Evolutionary conservation across 148 eudicot species (phyloP), one percentile per base, ranked within the genome.

Genomic region (Agrostemma githago): DNA sequence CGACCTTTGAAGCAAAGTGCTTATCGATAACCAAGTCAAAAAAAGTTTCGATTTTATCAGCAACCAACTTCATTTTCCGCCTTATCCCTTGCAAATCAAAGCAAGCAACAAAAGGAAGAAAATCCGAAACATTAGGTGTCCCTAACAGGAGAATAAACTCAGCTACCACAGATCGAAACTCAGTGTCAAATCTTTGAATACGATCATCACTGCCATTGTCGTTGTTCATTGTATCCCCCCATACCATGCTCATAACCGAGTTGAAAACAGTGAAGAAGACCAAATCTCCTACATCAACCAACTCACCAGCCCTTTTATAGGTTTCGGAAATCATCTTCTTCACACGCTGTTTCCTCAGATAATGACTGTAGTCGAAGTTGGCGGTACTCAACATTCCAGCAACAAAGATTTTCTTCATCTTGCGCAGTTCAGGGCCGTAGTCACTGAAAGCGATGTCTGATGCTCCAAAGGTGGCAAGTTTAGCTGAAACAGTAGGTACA

Each of bases 91-190:
- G 70, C 2, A 85, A 78, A 69, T 66, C 64, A 44, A 78, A 82
- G 72, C 72, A 60, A 68, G 85, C 83, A 39, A 88, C 75, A 5
- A 44, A 40, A 0, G 89, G 89, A 19, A 82, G 84, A 46, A 82
- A 75, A 62, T 88, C 89, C 2, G 86, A 85, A 14, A 88, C 17
- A 59, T 86, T 88, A 7, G 87, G 86, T 46, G 62, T 73, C 21
- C 54, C 83, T 37, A 83, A 5, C 3, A 82, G 40, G 2, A 58
- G 56, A 3, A 74, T 7, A 9, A 58, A 59, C 11, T 77, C 75
- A 51, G 46, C 37, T 12, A 63, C 21, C 8, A 63, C 65, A 39
- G 70, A 58, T 46, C 74, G 69, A 19, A 85, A 79, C 62, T 88
- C 79, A 3, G 73, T 20, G 2, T 75, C 82, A 12, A 80, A 8